These are phyloP conservation scores for Leucocoprinus sp. DNA, from an alignment of 768 basidiomycete species.

Conservation along the genomic window DNA sequence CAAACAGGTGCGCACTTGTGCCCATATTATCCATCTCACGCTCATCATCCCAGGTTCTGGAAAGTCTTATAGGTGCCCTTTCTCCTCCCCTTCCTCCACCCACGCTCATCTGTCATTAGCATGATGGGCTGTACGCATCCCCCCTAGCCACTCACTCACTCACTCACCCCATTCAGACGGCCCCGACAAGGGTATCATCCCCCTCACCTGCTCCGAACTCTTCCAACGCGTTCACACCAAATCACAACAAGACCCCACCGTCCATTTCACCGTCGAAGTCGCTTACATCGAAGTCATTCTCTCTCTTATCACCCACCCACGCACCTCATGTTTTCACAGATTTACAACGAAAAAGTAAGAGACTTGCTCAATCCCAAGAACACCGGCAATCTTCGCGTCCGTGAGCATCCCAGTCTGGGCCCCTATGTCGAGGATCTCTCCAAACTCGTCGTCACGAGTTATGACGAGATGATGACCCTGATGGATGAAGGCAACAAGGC, in stretches of 20 bases:
- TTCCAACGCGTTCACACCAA: conserved; percentile 75
- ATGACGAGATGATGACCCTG: conserved; percentile 96
- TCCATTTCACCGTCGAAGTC: conserved; percentile 91
- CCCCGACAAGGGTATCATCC: conserved; percentile 94
- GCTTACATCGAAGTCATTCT: conserved; percentile 83
- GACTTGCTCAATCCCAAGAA: conserved; percentile 98
- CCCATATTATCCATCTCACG: background rate
- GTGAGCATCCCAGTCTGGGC: conserved; percentile 92
- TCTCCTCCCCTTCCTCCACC: background rate
- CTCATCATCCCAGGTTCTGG: conserved; percentile 56
- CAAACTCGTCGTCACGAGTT: conserved; percentile 84
- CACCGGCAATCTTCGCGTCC: conserved; percentile 89
- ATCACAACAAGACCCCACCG: conserved; percentile 51
- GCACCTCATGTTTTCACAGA: conserved; percentile 32
- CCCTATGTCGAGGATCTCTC: conserved; percentile 99
- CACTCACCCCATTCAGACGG: conserved; percentile 49
- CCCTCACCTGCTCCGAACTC: conserved; percentile 87
- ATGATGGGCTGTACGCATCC: conserved; percentile 87
- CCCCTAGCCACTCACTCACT: background rate
- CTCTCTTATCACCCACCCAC: background rate
- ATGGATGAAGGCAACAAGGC: conserved; percentile 99
- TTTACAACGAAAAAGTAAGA: conserved; percentile 97
- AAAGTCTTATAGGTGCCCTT: conserved; percentile 79
- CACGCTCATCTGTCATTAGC: conserved; percentile 31
- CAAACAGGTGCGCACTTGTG: conserved; percentile 62